Conservation (phyloP, 352 stramenopile species). For the Blastocystis sp. region DNA sequence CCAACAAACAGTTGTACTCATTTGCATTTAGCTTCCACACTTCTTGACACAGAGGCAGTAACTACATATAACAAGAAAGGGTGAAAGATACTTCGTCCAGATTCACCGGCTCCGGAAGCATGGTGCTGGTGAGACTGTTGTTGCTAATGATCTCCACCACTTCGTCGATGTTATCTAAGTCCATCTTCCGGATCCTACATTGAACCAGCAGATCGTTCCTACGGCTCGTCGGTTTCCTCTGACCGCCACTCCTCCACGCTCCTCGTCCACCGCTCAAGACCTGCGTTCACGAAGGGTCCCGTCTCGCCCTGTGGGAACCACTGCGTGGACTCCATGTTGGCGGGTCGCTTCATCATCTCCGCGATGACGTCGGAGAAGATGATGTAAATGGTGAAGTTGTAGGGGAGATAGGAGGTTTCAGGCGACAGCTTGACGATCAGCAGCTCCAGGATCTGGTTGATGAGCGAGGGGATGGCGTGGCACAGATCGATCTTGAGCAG, state of each 20-base stretch:
- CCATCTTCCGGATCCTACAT: constrained; percentile 23
- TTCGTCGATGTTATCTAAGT: neutral
- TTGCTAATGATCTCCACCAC: constrained; percentile 29
- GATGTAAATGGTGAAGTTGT: constrained; percentile 43
- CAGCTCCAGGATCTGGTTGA: constrained; percentile 33
- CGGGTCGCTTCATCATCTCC: neutral
- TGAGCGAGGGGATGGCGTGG: neutral
- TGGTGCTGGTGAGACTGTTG: neutral
- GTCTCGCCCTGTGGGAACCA: constrained; percentile 52
- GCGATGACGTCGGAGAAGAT: constrained; percentile 43
- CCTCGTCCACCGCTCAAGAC: constrained; percentile 44
- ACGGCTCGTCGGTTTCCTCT: constrained; percentile 13
- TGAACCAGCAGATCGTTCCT: neutral
- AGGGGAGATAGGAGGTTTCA: neutral
- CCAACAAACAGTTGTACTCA: neutral
- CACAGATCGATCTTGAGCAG: constrained; percentile 47
- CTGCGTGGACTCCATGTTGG: neutral
- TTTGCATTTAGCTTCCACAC: constrained; percentile 16
- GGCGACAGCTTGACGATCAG: neutral
- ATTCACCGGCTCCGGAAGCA: constrained; percentile 28
- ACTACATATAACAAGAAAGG: neutral
- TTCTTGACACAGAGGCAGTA: constrained; percentile 38
- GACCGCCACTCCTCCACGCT: constrained; percentile 31
- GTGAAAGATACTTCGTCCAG: neutral
- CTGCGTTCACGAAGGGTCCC: constrained; percentile 43